These are phyloP conservation scores for Chimonanthus salicifolius DNA, from an alignment of 164 flowering plant species.

Conservation along the genomic window DNA sequence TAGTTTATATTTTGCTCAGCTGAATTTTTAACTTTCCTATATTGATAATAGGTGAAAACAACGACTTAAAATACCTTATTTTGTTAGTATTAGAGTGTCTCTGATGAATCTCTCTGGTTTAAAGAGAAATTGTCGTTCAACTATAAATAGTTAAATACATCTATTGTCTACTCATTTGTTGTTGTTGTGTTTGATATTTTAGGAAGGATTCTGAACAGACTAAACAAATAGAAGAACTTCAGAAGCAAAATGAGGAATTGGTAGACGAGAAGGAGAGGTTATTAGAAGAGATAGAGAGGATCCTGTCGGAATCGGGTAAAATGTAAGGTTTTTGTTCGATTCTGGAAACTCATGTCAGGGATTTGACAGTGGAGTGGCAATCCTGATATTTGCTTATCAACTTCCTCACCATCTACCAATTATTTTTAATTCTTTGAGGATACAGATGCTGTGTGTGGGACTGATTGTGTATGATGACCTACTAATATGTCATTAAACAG, in stretches of 20 bases:
- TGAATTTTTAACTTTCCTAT: not conserved
- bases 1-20: not conserved
- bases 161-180: not conserved
- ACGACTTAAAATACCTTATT: not conserved
- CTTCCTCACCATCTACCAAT: not conserved
- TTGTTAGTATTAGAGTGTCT: not conserved
- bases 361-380: too few species aligned
- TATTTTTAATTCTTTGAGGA: not conserved
- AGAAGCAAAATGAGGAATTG: slow-evolving; percentile 64
- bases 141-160: not conserved
- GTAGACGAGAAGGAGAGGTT: slow-evolving; percentile 62
- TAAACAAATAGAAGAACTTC: slow-evolving; percentile 79
- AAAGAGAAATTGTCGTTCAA: not conserved
- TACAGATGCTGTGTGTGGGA: not conserved
- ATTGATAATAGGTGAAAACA: not conserved
- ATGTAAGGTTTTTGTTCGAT: slow-evolving; percentile 18
- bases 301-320: slow-evolving; percentile 40
- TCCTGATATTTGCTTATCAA: not conserved
- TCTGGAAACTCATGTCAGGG: not conserved
- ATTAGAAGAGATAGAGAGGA: slow-evolving; percentile 70
- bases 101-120: not conserved
- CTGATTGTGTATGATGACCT: not conserved
- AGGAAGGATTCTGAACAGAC: slow-evolving; percentile 92
- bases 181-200: slow-evolving; percentile 14
- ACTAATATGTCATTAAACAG: not conserved